Conservation (phyloP, 805 yeast species). For the Kazachstania viticola region DNA sequence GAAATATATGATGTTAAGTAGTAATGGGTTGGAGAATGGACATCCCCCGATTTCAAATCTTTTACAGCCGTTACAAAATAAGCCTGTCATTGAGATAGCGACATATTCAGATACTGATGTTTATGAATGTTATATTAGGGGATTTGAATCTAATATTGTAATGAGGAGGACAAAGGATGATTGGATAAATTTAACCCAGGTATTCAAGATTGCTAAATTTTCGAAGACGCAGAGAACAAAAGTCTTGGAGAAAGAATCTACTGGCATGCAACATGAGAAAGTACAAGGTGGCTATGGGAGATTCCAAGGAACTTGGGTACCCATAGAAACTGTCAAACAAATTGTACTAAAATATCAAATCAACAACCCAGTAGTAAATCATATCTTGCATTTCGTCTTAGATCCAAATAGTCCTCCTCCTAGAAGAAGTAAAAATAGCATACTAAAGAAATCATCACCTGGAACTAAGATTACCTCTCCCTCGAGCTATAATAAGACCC, state of each 20-base stretch:
- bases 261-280: conserved; percentile 58
- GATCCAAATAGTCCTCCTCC: conserved; percentile 35
- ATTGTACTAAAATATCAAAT: conserved; percentile 43
- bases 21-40: too few species aligned
- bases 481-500: conserved; percentile 26
- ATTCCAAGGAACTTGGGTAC: conserved; percentile 83
- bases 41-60: too few species aligned
- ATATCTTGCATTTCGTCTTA: conserved; percentile 44
- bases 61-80: too few species aligned
- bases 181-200: conserved; percentile 89
- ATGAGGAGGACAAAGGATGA: conserved; percentile 88
- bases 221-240: conserved; percentile 72
- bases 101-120: conserved; percentile 43
- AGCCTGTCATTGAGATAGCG: conserved; percentile 28
- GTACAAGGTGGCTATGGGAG: conserved; percentile 81
- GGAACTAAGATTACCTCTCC: conserved; percentile 24
- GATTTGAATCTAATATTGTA: conserved; percentile 27
- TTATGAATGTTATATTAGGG: conserved; percentile 53
- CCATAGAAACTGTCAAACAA: conserved; percentile 50
- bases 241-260: conserved; percentile 65
- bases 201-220: conserved; percentile 63
- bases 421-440: conserved; percentile 29
- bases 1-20: too few species aligned
- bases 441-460: conserved; percentile 22
- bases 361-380: conserved; percentile 35